These are phyloP conservation scores for Blepharisma japonicum DNA, from an alignment of 73 alveolate species.

Conservation along the genomic window DNA sequence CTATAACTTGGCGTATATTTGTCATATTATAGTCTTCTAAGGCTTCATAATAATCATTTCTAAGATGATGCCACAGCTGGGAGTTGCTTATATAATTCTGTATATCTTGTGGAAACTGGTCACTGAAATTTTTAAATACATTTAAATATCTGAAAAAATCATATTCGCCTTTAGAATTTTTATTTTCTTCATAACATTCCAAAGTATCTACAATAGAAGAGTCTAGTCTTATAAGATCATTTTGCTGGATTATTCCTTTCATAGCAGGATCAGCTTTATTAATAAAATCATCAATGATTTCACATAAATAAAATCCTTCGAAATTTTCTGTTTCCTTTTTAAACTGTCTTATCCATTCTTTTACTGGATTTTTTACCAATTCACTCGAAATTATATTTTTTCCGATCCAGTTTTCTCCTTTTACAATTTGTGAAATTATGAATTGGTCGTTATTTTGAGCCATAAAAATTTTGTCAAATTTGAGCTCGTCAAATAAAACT, in stretches of 20 bases:
- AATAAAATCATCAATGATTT: not conserved
- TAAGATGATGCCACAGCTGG: not conserved
- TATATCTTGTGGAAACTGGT: not conserved
- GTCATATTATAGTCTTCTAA: constrained; percentile 9
- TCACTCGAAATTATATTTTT: not conserved
- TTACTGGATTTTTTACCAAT: not conserved
- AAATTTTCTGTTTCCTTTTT: constrained; percentile 9
- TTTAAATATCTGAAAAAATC: constrained; percentile 11
- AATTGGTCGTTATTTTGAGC: not conserved
- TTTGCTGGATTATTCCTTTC: constrained; percentile 12
- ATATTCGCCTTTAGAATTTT: constrained; percentile 7
- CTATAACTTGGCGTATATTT: not conserved
- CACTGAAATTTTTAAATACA: not conserved
- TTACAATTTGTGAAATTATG: not conserved
- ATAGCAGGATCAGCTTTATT: constrained; percentile 19
- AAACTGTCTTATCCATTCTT: constrained; percentile 6
- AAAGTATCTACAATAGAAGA: not conserved
- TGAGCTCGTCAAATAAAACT: not conserved
- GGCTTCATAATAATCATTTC: constrained; percentile 23
- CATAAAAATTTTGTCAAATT: not conserved
- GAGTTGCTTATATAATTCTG: not conserved
- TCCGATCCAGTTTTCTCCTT: not conserved
- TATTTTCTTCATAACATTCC: not conserved
- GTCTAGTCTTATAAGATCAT: not conserved
- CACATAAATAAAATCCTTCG: not conserved